phyloP scores from a whole-genome alignment of 225 moss, liverwort and hornwort species.

The Polytrichum formosum region DNA sequence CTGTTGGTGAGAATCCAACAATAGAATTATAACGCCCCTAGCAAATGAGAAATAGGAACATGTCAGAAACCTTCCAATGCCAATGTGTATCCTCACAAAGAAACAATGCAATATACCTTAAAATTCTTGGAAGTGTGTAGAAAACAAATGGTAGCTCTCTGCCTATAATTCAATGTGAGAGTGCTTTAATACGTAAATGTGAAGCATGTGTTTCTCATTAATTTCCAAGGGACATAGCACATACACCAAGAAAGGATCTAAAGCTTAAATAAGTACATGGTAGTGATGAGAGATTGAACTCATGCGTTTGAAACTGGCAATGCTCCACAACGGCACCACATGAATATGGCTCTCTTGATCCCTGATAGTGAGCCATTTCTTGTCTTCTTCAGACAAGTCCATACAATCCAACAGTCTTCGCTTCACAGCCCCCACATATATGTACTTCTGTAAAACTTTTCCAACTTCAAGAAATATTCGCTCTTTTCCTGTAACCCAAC shows the following conservation, averaged over 20 bases:
- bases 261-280: constrained; percentile 33
- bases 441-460: constrained; percentile 73
- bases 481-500: constrained; percentile 70
- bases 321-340: constrained; percentile 96
- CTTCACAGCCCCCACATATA: constrained; percentile 83
- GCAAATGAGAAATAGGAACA: constrained; percentile 5
- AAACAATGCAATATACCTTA: too few relatives aligned
- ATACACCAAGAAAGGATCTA: constrained; percentile 5
- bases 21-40: constrained; percentile 89
- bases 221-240: neutral
- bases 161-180: too few relatives aligned
- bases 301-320: constrained; percentile 99
- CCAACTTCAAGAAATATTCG: constrained; percentile 89
- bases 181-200: neutral
- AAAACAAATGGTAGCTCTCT: too few relatives aligned
- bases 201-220: neutral
- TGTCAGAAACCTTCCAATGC: too few relatives aligned
- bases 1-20: constrained; percentile 91
- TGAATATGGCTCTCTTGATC: constrained; percentile 93
- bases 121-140: too few relatives aligned
- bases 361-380: constrained; percentile 75
- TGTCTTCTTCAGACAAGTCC: constrained; percentile 75
- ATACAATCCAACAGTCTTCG: constrained; percentile 81
- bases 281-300: constrained; percentile 90
- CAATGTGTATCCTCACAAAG: too few relatives aligned